phyloP scores from a whole-genome alignment of 768 basidiomycete genomes.

The Harrya chromipes region DNA sequence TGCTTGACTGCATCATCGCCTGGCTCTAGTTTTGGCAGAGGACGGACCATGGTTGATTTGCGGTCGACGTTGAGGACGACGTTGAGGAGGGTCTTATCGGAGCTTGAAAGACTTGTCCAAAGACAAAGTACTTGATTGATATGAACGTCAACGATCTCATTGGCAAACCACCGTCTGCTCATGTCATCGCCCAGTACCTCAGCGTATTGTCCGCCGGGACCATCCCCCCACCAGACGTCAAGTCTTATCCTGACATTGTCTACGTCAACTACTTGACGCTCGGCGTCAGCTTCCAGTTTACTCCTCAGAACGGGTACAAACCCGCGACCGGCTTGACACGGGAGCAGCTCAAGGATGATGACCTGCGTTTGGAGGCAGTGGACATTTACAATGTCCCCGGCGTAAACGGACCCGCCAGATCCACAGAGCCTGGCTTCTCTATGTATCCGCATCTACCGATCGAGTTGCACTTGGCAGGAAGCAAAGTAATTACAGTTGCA shows the following conservation, averaged over 20 bases:
- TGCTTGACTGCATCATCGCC: slow-evolving; percentile 8
- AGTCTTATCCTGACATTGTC: slow-evolving; percentile 76
- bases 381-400: slow-evolving; percentile 75
- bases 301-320: slow-evolving; percentile 62
- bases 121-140: too few species aligned
- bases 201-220: slow-evolving; percentile 28
- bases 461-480: slow-evolving; percentile 37
- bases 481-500: slow-evolving; percentile 40
- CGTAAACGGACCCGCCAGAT: slow-evolving; percentile 36
- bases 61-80: slow-evolving; percentile 8
- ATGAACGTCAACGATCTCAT: slow-evolving; percentile 40
- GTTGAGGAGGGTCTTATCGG: slow-evolving; percentile 14
- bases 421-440: slow-evolving; percentile 53
- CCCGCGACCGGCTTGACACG: slow-evolving; percentile 44
- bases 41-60: slow-evolving; percentile 17
- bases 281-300: slow-evolving; percentile 80
- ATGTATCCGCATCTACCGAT: slow-evolving; percentile 58
- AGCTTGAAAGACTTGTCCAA: slow-evolving; percentile 18
- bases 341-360: slow-evolving; percentile 47
- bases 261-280: slow-evolving; percentile 83
- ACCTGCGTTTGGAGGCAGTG: slow-evolving; percentile 62
- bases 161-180: slow-evolving; percentile 49
- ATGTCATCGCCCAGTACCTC: slow-evolving; percentile 43
- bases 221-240: slow-evolving; percentile 54
- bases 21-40: slow-evolving; percentile 16